These are phyloP conservation scores for Dimocarpus longan DNA, from an alignment of 345 rosid genomes.

Conservation along the genomic window DNA sequence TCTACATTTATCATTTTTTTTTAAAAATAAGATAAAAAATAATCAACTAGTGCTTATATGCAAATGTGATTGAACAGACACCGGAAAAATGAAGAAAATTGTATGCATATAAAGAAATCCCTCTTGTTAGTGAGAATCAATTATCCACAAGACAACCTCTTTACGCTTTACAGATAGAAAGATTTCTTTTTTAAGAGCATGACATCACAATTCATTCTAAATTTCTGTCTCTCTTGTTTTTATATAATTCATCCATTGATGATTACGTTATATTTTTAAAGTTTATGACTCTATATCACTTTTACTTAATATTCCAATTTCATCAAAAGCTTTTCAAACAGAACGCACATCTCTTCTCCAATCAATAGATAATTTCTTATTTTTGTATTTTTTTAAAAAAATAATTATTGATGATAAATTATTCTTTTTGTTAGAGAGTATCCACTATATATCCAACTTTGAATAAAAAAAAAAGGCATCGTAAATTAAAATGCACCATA, in stretches of 20 bases:
- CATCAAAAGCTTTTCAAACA: not conserved
- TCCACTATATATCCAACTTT: too few species aligned
- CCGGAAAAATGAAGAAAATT: not conserved
- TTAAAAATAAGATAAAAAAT: not conserved
- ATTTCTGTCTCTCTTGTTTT: not conserved
- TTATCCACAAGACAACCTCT: not conserved
- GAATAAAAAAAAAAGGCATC: too few species aligned
- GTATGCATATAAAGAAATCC: too few species aligned
- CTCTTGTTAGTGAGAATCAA: not conserved
- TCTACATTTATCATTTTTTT: too few species aligned
- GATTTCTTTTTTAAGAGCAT: not conserved
- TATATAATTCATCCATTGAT: not conserved
- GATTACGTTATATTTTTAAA: not conserved
- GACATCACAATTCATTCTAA: not conserved
- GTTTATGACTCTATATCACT: not conserved
- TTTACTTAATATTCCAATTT: not conserved
- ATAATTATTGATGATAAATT: not conserved
- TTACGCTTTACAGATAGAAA: not conserved
- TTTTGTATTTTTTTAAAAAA: not conserved
- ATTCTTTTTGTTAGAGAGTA: not conserved
- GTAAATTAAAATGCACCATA: too few species aligned
- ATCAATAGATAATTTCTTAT: not conserved
- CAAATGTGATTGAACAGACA: not conserved
- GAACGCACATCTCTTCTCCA: not conserved
- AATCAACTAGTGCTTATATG: not conserved